A percentile compares a stretch with the other conserved stretches of the same genome.
phyloP scores from a whole-genome alignment of 179 eudicot species.

The Vitellaria paradoxa region DNA sequence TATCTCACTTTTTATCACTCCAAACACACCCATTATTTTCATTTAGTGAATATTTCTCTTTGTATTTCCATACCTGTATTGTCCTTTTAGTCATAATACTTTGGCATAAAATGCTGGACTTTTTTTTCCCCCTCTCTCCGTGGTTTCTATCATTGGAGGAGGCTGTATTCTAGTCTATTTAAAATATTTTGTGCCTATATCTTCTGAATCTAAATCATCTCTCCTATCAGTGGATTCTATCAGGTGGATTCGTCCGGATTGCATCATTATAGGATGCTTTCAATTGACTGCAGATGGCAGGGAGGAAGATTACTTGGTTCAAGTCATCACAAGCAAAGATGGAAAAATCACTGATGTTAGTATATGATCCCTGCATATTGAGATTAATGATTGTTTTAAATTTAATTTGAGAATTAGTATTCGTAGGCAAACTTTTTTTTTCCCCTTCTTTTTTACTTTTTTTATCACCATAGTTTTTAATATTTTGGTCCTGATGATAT shows the following conservation, averaged over 20 bases:
- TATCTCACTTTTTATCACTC: too few relatives aligned
- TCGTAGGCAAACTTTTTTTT: not conserved
- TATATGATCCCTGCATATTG: conserved; percentile 18
- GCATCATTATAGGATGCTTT: conserved; percentile 78
- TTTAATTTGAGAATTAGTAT: not conserved
- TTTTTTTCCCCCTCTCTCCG: not conserved
- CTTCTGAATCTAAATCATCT: conserved; percentile 12
- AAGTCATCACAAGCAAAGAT: conserved; percentile 61
- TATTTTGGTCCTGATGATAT: not conserved
- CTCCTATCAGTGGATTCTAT: conserved; percentile 67
- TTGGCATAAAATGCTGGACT: not conserved
- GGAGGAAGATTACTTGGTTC: conserved; percentile 75
- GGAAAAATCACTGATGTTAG: conserved; percentile 61
- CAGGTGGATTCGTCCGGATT: conserved; percentile 86
- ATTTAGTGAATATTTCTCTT: not conserved
- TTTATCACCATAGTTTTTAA: not conserved
- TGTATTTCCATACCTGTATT: not conserved
- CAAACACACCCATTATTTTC: too few relatives aligned
- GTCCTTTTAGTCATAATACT: not conserved
- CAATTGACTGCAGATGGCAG: conserved; percentile 48
- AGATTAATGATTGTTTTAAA: not conserved
- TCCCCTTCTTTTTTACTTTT: not conserved
- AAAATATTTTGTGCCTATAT: not conserved
- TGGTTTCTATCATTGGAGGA: not conserved
- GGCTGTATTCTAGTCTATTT: not conserved